Evolutionary conservation across 495 filamentous ascomycete species (phyloP).

Genomic region (Penicillium chermesinum): DNA sequence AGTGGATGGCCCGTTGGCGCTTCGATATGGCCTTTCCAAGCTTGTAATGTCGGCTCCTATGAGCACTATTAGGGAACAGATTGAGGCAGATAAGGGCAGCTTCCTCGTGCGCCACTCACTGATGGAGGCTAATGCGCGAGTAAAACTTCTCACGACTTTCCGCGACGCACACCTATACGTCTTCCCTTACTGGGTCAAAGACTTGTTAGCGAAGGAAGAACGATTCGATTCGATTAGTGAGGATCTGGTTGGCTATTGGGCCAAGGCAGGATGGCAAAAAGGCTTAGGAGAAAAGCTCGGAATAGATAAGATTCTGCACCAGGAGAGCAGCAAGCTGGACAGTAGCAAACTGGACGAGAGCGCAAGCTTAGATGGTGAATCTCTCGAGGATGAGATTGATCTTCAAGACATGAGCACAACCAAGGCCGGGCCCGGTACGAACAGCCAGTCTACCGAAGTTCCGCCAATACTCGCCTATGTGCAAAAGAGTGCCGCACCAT

Average conservation of each 20-base stretch:
- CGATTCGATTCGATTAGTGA: slow-evolving; percentile 81
- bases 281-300: slow-evolving; percentile 73
- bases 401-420: slow-evolving; percentile 59
- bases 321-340: slow-evolving; percentile 17
- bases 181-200: slow-evolving; percentile 84
- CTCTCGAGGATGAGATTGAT: slow-evolving; percentile 56
- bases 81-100: slow-evolving; percentile 58
- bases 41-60: slow-evolving; percentile 74
- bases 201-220: slow-evolving; percentile 73
- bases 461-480: slow-evolving; percentile 78
- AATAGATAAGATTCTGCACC: slow-evolving; percentile 58
- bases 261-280: slow-evolving; percentile 85
- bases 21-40: slow-evolving; percentile 59
- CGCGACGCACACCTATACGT: slow-evolving; percentile 91
- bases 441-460: slow-evolving; percentile 20
- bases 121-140: slow-evolving; percentile 61
- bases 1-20: slow-evolving; percentile 45
- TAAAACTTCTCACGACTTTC: slow-evolving; percentile 71
- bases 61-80: slow-evolving; percentile 75
- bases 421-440: slow-evolving; percentile 21
- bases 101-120: slow-evolving; percentile 69
- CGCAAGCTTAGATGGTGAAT: slow-evolving; percentile 37
- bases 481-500: slow-evolving; percentile 48
- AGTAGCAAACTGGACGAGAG: slow-evolving; percentile 27
- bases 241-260: slow-evolving; percentile 92